Evolutionary conservation across 768 basidiomycete species (phyloP), one percentile per base, ranked within the genome.

Genomic region (Xanthoconium purpureum): DNA sequence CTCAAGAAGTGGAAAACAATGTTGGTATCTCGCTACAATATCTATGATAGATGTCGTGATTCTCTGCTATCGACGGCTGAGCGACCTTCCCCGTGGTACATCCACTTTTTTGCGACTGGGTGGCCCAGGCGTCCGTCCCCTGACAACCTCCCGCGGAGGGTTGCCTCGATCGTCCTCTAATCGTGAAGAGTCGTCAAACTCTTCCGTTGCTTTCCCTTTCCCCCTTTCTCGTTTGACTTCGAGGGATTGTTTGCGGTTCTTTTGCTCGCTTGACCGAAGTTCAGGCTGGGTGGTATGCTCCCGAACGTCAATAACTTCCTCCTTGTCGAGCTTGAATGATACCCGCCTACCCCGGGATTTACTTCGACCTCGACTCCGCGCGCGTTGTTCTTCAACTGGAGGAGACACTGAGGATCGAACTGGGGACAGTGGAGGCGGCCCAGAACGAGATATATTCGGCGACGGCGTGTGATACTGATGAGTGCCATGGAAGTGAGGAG

Each of bases 281-380:
- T 61, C 59, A 15, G 59, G 37, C 28, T 50, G 57, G 6, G 33
- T 11, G 28, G 33, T 36, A n/a, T 60, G 49, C 6, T 67, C 63
- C 39, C 38, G 50, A n/a, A 8, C 13, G 12, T 13, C 17, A 20
- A 29, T 3, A 11, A 43, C 44, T 38, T 64, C 65, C 42, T 71
- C 71, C 24, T 64, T 68, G 32, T 70, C 70, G n/a, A 82, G 60
- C 55, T 69, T 73, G 64, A 87, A 87, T 12, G 84, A 84, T 3
- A 86, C 84, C 24, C 74, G 74, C 55, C 84, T 76, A 10, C 80
- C 84, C 32, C 78, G 69, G 18, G 84, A 82, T 47, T 71, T 76
- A 67, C 84, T 84, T 49, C 80, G 74, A 30, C 72, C 68, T 28
- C 79, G 79, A 58, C 57, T 58, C 29, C 77, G 60, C 0, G 77